Conservation (phyloP, 73 alveolate species). For the Paraurostyla sp. region DNA sequence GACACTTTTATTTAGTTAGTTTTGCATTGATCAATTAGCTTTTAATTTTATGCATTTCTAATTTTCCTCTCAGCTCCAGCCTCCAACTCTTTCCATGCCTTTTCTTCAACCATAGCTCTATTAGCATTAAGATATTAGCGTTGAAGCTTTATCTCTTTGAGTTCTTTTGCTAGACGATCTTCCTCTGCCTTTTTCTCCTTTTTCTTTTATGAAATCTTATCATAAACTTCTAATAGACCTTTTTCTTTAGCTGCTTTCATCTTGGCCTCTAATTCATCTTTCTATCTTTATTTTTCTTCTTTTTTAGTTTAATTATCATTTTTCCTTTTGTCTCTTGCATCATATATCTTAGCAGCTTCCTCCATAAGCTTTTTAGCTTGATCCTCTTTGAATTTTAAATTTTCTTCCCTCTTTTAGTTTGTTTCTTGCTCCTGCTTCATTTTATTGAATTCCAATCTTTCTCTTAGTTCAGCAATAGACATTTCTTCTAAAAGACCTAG, state of each 20-base stretch:
- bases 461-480: constrained; percentile 97
- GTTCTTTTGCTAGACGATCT: constrained; percentile 95
- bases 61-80: constrained; percentile 99
- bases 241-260: constrained; percentile 93
- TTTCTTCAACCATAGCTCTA: constrained; percentile 96
- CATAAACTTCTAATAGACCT: constrained; percentile 92
- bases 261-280: constrained; percentile 84
- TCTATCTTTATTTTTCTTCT: constrained; percentile 86
- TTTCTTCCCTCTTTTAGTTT: constrained; percentile 90
- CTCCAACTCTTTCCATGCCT: constrained; percentile 96
- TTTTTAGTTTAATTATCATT: constrained; percentile 89
- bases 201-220: constrained; percentile 92
- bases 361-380: constrained; percentile 78
- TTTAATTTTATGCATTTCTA: constrained; percentile 90
- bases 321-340: constrained; percentile 86
- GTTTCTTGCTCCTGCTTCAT: constrained; percentile 88
- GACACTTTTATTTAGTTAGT: constrained; percentile 89
- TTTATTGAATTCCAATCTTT: constrained; percentile 93
- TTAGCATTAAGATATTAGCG: constrained; percentile 96
- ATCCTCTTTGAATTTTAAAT: constrained; percentile 77
- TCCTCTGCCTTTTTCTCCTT: constrained; percentile 92
- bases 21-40: constrained; percentile 92
- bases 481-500: constrained; percentile 98
- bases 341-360: constrained; percentile 82
- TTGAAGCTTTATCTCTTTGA: constrained; percentile 95